Evolutionary conservation across 345 rosid species (phyloP), one percentile per base, ranked within the genome.

Genomic region (Laguncularia racemosa): DNA sequence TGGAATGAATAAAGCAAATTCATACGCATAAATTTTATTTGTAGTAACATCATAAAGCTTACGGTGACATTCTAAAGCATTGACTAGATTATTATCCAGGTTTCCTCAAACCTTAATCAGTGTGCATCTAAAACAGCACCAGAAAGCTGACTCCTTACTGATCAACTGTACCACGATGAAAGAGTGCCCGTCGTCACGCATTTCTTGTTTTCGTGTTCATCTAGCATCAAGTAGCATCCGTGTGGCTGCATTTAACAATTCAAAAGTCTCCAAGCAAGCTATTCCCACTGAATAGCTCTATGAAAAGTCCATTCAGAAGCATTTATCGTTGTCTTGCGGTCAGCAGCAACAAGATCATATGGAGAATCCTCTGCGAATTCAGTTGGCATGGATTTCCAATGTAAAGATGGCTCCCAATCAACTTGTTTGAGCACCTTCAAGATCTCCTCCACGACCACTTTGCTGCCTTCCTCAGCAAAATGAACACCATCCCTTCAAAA

Each of bases 371-470:
- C 95, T 0, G 93, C 16, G 62, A 90, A 95, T 75, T 95, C 96
- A 0, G 95, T 78, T 6, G 92, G 85, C 88, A 90, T 80, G 14
- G 91, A 74, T 70, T 88, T 90, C 97, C 99, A 90, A 73, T 88
- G 83, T 8, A 95, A 85, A 59, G 91, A 84, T 10, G 97, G 96
- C 65, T 50, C 57, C 99, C 99, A 95, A 16, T 95, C 89, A 0
- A 93, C 86, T 71, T 81, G 84, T 63, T 73, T 95, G 28, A 90
- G 53, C 68, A 78, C 86, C 70, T 89, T 85, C 33, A 95, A 68
- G 58, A 90, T 80, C 85, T 85, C 99, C 19, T 65, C 84, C 43
- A 71, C 95, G 4, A 95, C 95, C 43, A 84, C 75, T 72, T 85
- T 82, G 84, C 97, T 90, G 54, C 97, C 97, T 52, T 88, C 89